phyloP scores from a whole-genome alignment of 1,284 basidiomycete species.

The Trametes hirsuta region DNA sequence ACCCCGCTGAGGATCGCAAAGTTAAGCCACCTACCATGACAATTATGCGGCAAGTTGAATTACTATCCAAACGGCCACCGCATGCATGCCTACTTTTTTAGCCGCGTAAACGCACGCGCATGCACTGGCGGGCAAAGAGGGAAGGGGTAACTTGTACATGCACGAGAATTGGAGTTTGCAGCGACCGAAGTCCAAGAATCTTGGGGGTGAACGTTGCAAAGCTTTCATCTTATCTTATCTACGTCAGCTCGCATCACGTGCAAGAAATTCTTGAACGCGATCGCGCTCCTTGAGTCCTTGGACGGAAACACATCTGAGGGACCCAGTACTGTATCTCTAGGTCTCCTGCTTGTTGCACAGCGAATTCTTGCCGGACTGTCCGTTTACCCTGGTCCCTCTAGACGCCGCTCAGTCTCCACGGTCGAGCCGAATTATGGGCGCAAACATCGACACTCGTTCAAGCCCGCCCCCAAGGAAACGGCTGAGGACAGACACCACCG shows the following conservation, averaged over 20 bases:
- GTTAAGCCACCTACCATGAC: too few relatives aligned
- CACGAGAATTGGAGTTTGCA: not conserved
- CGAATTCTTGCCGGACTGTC: too few relatives aligned
- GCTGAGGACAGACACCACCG: slow-evolving; percentile 32
- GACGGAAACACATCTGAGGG: too few relatives aligned
- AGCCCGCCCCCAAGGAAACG: slow-evolving; percentile 38
- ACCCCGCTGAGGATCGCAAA: too few relatives aligned
- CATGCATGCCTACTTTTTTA: not conserved
- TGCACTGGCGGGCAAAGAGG: not conserved
- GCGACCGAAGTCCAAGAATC: too few relatives aligned
- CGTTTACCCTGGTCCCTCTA: too few relatives aligned
- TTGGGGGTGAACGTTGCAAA: too few relatives aligned
- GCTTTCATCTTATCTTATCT: slow-evolving; percentile 14
- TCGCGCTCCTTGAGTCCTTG: not conserved
- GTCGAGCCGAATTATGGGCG: slow-evolving; percentile 26
- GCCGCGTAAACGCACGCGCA: not conserved
- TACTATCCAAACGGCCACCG: not conserved
- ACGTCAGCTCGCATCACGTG: slow-evolving; percentile 9
- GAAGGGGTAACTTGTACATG: not conserved
- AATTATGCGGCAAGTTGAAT: too few relatives aligned
- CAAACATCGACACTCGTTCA: slow-evolving; percentile 20
- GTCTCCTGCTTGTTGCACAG: not conserved
- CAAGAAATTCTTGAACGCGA: slow-evolving; percentile 14
- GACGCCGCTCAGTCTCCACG: too few relatives aligned
- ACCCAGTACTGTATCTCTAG: not conserved